phyloP scores from a whole-genome alignment of 441 rosid genomes.

The Populus tomentosa region DNA sequence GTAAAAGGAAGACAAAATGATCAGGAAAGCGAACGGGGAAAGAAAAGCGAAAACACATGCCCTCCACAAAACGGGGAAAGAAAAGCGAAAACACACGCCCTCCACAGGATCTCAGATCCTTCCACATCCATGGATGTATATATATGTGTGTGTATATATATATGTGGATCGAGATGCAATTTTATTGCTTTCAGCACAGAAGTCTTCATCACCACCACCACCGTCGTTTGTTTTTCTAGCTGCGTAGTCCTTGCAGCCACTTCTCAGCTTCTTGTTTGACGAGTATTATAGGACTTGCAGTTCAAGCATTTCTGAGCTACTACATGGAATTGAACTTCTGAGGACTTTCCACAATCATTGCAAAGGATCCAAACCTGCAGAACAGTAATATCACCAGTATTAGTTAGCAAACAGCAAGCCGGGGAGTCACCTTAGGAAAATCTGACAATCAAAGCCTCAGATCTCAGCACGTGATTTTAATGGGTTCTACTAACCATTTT shows the following conservation, averaged over 20 bases:
- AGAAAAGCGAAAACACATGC: neutral
- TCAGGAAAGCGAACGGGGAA: neutral
- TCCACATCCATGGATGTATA: neutral
- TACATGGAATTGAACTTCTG: constrained; percentile 60
- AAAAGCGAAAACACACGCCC: neutral
- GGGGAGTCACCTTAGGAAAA: neutral
- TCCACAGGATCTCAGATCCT: neutral
- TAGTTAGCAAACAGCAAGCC: neutral
- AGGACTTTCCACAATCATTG: constrained; percentile 68
- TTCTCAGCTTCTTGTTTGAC: constrained; percentile 56
- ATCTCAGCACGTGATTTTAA: neutral
- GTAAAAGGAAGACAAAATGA: neutral
- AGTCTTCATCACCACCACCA: neutral
- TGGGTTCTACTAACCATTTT: constrained; percentile 35
- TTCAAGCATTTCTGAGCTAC: constrained; percentile 68
- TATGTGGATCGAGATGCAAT: neutral
- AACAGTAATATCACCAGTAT: neutral
- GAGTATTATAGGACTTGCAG: constrained; percentile 91
- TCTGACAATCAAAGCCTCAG: neutral
- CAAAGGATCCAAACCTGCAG: constrained; percentile 78
- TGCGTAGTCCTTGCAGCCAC: neutral
- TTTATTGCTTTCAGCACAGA: neutral
- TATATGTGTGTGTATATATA: no score
- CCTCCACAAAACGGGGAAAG: neutral
- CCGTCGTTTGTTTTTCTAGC: neutral